Base-by-base conservation (phyloP, 2,329 filamentous ascomycete genomes). In the Pseudocercospora ulei region DNA sequence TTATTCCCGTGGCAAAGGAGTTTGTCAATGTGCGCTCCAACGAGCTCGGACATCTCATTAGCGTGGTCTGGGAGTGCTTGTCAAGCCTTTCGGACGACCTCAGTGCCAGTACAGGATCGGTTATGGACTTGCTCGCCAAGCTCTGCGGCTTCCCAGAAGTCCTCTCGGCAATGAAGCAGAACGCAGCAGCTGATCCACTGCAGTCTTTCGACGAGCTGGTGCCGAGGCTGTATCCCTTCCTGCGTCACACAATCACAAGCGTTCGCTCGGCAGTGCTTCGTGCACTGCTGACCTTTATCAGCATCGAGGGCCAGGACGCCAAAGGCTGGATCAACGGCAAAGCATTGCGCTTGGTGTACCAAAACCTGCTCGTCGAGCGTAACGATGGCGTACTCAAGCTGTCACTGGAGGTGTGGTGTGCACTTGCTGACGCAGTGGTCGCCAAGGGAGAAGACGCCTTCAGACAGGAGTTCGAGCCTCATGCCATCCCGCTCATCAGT, bases 51-150 rank as follows among this genome's bases (percentile, higher is more conserved):
- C 72, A 74, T 18, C 75, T 98, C 24, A 93, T 95, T 61, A 80
- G 82, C 56, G 93, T 96, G 43, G 87, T 98, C 17, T 98, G 90
- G 90, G 83, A 93, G 56, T 96, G 90, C 65, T 69, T 98, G 14
- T 93, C 88, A 3, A 92, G 93, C 58, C 69, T 98, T n/a, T 87
- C 88, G 49, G 90, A 98, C 58, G 90, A 98, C 57, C 71, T 98
- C 11, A 96, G 87, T 60, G 90, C 90, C 3, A 96, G 90, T 60
- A 98, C 92, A 6, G 90, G 90, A 31, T 92, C 86, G 40, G 93
- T 98, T 38, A 98, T 98, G 92, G 92, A 98, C 60, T 73, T 98
- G 25, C 71, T 98, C 11, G 90, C 92, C 8, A 96, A 90, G 44
- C 75, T 98, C 1, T 98, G 90, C 65, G 82, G 86, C 47, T 98